Conservation (phyloP, 257 asterid species). For the Oldenlandia corymbosa region DNA sequence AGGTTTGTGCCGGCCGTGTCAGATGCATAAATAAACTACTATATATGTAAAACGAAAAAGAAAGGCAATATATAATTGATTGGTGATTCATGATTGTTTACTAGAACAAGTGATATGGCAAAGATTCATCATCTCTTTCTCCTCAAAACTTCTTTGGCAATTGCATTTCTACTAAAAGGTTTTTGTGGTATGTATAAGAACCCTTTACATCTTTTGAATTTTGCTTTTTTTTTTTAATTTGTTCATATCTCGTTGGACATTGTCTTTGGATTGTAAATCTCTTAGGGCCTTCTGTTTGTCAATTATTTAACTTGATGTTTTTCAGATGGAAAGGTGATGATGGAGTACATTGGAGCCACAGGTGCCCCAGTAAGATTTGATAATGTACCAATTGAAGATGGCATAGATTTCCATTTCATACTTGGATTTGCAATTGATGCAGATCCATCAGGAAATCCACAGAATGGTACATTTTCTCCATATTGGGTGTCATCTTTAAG, state of each 20-base stretch:
- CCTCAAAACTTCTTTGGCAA: slow-evolving; percentile 14
- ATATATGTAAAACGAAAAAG: not conserved
- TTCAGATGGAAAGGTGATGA: slow-evolving; percentile 66
- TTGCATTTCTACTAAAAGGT: slow-evolving; percentile 11
- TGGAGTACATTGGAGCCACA: slow-evolving; percentile 84
- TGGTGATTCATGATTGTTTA: not conserved
- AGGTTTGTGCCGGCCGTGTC: slow-evolving; percentile 10
- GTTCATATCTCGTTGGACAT: not conserved
- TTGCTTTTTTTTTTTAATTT: not conserved
- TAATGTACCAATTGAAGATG: slow-evolving; percentile 41
- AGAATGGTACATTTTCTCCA: slow-evolving; percentile 57
- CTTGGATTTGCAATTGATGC: slow-evolving; percentile 73
- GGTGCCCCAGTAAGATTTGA: slow-evolving; percentile 38
- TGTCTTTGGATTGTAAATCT: no score
- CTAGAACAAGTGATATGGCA: slow-evolving; percentile 7
- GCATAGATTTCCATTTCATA: slow-evolving; percentile 57
- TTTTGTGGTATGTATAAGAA: slow-evolving; percentile 25
- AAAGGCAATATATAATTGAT: not conserved
- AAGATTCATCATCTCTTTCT: slow-evolving; percentile 8
- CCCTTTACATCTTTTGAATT: not conserved
- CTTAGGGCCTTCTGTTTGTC: no score
- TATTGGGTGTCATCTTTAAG: slow-evolving; percentile 55
- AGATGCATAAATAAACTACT: not conserved
- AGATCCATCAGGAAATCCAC: slow-evolving; percentile 43
- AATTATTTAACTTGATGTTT: no score